Conservation (phyloP, 495 filamentous ascomycete species). For the Talaromyces borbonicus region DNA sequence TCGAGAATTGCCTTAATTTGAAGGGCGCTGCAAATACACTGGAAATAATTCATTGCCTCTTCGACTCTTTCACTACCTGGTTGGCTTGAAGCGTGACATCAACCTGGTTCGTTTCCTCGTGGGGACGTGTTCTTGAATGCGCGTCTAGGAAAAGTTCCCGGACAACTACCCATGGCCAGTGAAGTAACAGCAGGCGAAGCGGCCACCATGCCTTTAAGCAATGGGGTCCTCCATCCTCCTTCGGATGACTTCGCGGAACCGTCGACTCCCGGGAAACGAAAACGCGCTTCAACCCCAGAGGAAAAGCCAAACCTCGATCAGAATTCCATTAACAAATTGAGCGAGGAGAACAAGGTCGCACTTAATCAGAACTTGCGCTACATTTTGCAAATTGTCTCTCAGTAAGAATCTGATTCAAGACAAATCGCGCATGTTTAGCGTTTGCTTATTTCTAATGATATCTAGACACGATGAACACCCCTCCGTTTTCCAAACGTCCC, state of each 20-base stretch:
- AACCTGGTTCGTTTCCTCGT: background rate
- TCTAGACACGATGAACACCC: constrained; percentile 33
- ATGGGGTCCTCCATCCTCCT: constrained; percentile 27
- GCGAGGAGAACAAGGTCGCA: constrained; percentile 22
- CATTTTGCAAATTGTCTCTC: constrained; percentile 29
- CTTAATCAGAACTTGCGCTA: constrained; percentile 33
- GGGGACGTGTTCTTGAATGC: constrained; percentile 8
- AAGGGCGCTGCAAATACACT: background rate
- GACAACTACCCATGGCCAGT: constrained; percentile 29
- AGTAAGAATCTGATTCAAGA: constrained; percentile 15
- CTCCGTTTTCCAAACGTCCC: constrained; percentile 31
- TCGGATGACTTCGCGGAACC: constrained; percentile 22
- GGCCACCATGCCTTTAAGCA: constrained; percentile 25
- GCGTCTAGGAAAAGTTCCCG: constrained; percentile 7
- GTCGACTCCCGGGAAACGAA: constrained; percentile 37
- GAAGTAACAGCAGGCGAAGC: constrained; percentile 31
- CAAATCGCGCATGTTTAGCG: background rate
- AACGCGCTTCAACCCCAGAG: constrained; percentile 33
- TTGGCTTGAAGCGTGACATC: background rate
- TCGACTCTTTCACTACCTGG: background rate
- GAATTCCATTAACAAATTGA: constrained; percentile 13
- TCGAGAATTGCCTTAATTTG: background rate
- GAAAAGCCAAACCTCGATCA: constrained; percentile 24
- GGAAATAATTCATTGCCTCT: constrained; percentile 1
- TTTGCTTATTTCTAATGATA: background rate